phyloP scores from a whole-genome alignment of 805 yeast genomes.

The Candida caryicola region DNA sequence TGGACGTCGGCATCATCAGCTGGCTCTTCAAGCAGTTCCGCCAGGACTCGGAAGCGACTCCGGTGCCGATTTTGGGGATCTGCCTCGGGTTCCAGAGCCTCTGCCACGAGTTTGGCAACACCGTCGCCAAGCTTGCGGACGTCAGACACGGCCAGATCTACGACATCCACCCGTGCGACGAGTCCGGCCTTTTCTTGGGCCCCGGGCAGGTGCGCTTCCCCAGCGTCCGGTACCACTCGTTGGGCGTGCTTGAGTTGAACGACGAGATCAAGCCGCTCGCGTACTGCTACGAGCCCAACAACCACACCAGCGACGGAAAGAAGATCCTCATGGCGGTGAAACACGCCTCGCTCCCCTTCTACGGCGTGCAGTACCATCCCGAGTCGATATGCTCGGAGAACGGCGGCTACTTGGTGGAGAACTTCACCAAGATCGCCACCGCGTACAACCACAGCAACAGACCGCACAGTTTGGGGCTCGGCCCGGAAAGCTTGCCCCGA shows the following conservation, averaged over 20 bases:
- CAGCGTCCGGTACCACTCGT: conserved; percentile 87
- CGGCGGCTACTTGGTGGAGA: conserved; percentile 59
- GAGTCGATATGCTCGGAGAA: conserved; percentile 82
- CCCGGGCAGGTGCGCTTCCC: conserved; percentile 43
- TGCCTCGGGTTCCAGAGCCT: conserved; percentile 91
- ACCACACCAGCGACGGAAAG: conserved; percentile 17
- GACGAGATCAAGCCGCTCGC: conserved; percentile 57
- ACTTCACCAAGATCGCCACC: conserved; percentile 56
- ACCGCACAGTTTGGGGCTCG: conserved; percentile 5
- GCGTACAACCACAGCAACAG: conserved; percentile 27
- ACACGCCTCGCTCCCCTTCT: conserved; percentile 63
- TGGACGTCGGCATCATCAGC: conserved; percentile 74
- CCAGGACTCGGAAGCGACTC: conserved; percentile 7
- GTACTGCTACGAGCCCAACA: conserved; percentile 43
- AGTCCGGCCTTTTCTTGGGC: conserved; percentile 29
- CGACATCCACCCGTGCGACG: conserved; percentile 33
- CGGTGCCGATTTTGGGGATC: conserved; percentile 77
- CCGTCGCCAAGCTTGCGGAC: conserved; percentile 48
- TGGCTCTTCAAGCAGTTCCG: conserved; percentile 43
- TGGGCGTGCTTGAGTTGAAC: conserved; percentile 47
- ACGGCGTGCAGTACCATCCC: conserved; percentile 96
- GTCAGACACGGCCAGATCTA: conserved; percentile 88
- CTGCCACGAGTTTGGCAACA: conserved; percentile 59
- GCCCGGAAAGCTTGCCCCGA: conserved; percentile 2
- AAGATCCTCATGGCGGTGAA: conserved; percentile 75